Evolutionary conservation across 176 grass and related monocot genomes (phyloP), one percentile per base, ranked within the genome.

Genomic region (Ensete glaucum): DNA sequence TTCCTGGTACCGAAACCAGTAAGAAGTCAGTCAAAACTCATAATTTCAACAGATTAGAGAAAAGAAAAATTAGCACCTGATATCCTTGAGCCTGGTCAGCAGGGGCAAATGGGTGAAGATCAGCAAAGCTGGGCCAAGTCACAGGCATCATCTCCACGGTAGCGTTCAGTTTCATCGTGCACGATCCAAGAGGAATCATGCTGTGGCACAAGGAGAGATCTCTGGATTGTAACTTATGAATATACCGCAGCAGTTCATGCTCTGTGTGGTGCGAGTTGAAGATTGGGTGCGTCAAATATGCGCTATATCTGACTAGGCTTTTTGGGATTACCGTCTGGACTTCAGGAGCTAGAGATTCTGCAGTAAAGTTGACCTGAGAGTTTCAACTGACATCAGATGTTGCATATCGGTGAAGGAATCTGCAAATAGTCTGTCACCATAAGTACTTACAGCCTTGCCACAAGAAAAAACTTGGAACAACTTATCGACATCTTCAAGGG

Each of bases 71-170:
- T 64, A 72, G 82, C 62, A 99, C 95, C 81, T 94, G 95, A 89
- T 89, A 99, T 25, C 95, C 95, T 27, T 78, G 59, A 76, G 95
- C 84, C 70, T 99, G 95, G 49, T 91, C 91, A 77, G 76, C 80
- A 50, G 95, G 95, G 65, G 76, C 88, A 89, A 99, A 99, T 25
- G 95, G 95, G 76, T 99, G 95, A 82, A 94, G 71, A 76, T 86
- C 87, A 0, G 95, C 88, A 59, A 99, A 99, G 74, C 82, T 99
- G 78, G 95, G 88, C 62, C 82, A 91, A 65, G 91, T 99, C 43
- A 99, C 95, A n/a, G 95, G 95, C 83, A 99, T 99, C 91, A 99
- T 99, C 83, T 99, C 95, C 11, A 81, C 91, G 9, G 91, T 99
- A 71, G 95, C 91, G 83, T 99, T 99, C 50, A 99, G 82, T 87